A percentile compares a stretch with the other conserved stretches of the same genome.
Conservation (phyloP, 495 filamentous ascomycete species). For the Aspergillus asperescens region DNA sequence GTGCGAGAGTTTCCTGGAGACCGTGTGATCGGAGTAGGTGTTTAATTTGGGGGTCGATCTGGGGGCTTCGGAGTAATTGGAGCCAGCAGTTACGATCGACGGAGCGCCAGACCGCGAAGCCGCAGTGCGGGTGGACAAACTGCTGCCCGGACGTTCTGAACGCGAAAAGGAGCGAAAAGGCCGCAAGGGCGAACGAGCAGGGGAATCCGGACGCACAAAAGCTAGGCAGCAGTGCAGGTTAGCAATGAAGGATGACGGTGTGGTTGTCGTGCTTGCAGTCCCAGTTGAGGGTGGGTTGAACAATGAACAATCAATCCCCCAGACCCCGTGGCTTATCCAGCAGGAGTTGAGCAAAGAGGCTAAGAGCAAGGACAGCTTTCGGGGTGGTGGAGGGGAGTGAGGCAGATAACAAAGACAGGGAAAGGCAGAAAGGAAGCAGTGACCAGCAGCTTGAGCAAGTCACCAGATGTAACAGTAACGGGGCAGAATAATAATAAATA, state of each 20-base stretch:
- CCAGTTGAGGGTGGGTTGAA: constrained; percentile 1
- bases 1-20: constrained; percentile 31
- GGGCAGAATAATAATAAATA: constrained; percentile 6
- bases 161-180: constrained; percentile 29
- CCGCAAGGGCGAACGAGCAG: constrained; percentile 31
- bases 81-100: constrained; percentile 22
- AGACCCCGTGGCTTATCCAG: constrained; percentile 11
- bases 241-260: constrained; percentile 15
- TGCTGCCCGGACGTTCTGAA: constrained; percentile 32
- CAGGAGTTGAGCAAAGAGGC: background rate
- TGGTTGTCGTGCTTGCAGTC: constrained; percentile 15
- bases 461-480: constrained; percentile 5
- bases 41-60: constrained; percentile 18
- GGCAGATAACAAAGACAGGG: too few relatives aligned
- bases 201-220: constrained; percentile 29
- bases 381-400: background rate
- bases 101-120: constrained; percentile 26
- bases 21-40: constrained; percentile 25
- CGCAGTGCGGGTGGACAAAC: constrained; percentile 27
- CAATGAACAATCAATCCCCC: too few relatives aligned
- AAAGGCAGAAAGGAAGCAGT: background rate
- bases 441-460: constrained; percentile 4
- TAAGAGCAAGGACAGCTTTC: constrained; percentile 7
- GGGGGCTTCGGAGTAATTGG: constrained; percentile 17
- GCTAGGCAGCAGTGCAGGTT: constrained; percentile 24